Evolutionary conservation across 1,139 yeast species (phyloP), one percentile per base, ranked within the genome.

Genomic region (Kurtzmaniella natalensis): DNA sequence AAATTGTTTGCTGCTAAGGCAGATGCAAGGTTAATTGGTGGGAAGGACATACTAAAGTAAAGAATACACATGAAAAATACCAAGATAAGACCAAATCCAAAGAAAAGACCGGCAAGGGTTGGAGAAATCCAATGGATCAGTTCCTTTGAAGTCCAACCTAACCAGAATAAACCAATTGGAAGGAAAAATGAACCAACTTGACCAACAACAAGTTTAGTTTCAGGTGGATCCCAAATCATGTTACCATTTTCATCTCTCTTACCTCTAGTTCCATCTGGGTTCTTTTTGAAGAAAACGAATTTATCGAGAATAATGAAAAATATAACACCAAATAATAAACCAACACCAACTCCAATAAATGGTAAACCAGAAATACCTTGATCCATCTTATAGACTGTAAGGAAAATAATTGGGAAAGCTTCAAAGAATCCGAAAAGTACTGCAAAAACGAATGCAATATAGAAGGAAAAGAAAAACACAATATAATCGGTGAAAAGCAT

Each of bases 111-210:
- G 1, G 92, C 78, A 21, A 83, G 75, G 29, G 80, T 67, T 9
- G 94, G 88, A 11, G 78, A 82, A 64, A 83, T 78, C 94, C 94
- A 86, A 55, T 84, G 94, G 20, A 83, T 76, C n/a, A 61, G 41
- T 2, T 50, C 42, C 48, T 75, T 71, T 5, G 86, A 74, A 3
- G 89, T 71, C 94, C 94, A 84, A 10, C 82, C 94, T 39, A 83
- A 66, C 94, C 94, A 84, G 57, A 85, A 84, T 38, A 84, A 64
- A 0, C 86, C 71, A 30, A 78, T 64, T 13, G 89, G 89, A 41
- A 84, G 61, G 17, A 76, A 69, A 21, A 81, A 52, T 2, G 88
- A 77, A 18, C 86, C 83, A 38, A 76, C 55, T 43, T 76, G 71
- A 38, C 78, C 78, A 8, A 74, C 47, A 15, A 59, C 40, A 38